Evolutionary conservation across 1,284 basidiomycete genomes (phyloP), one percentile per base, ranked within the genome.

Genomic region (Leccinum fallax): DNA sequence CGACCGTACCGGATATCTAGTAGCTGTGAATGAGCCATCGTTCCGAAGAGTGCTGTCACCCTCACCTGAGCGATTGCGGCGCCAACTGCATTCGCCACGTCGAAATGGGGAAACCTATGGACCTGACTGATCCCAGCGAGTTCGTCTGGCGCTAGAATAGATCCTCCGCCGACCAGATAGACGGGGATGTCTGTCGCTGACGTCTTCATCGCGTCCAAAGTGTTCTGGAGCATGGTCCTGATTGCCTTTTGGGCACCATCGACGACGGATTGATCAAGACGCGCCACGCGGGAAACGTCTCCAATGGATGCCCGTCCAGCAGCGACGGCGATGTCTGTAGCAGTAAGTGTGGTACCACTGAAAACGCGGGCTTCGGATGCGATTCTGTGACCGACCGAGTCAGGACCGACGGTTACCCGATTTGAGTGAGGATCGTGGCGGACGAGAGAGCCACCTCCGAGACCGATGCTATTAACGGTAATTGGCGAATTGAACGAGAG

Each of bases 1-100:
- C 78, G 34, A 79, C 67, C 16, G 68, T 77, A 15, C 74, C 76
- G n/a, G 76, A 78, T 62, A 79, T 75, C 78, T 43, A 19, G n/a
- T 79, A 58, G 36, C 2, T 15, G 11, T 55, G 26, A n/a, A 43
- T 68, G 52, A 71, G 61, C 55, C 13, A 52, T 43, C 13, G 24
- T n/a, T 30, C 36, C 2, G 36, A 10, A 40, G 21, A 30, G 40
- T 19, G n/a, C 9, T 15, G 38, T 13, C 21, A 49, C 11, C 51
- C 65, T 60, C 21, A 76, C 75, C 75, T 74, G 69, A 24, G 77
- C 76, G 72, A 79, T 79, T 51, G 82, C 82, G 43, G 82, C 82
- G 15, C 85, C 85, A 9, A 87, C 84, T 2, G 85, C 86, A 57
- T 87, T 87, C 8, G 86, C 86, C 16, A 85, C 83, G 53, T 81